Conservation (phyloP, 768 basidiomycete species). For the Coprinellus aureogranulatus region DNA sequence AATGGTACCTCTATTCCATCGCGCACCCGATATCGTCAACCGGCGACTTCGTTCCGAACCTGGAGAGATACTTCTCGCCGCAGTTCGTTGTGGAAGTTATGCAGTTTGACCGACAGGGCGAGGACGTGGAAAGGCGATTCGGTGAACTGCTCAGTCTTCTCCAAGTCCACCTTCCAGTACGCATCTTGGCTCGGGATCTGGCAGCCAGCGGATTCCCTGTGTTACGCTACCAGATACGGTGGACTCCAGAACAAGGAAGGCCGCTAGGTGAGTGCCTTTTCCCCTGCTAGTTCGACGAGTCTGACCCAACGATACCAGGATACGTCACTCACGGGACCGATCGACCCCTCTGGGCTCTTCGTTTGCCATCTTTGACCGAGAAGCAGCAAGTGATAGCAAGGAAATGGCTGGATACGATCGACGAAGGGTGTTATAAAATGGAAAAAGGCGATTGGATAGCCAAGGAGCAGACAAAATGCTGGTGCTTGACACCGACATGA, state of each 20-base stretch:
- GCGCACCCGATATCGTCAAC: constrained; percentile 54
- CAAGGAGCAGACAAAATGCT: constrained; percentile 31
- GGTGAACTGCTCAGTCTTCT: constrained; percentile 60
- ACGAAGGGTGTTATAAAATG: constrained; percentile 33
- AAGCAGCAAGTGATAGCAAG: constrained; percentile 49
- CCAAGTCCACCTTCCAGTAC: constrained; percentile 67
- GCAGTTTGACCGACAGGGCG: constrained; percentile 36
- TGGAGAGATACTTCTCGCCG: constrained; percentile 59
- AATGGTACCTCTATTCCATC: constrained; percentile 78
- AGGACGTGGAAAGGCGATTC: constrained; percentile 46
- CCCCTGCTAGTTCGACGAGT: background rate
- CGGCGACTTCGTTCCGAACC: constrained; percentile 53
- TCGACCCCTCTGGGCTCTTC: constrained; percentile 59
- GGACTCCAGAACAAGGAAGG: constrained; percentile 62
- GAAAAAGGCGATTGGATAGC: constrained; percentile 9
- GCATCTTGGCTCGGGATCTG: constrained; percentile 62
- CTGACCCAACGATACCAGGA: constrained; percentile 39
- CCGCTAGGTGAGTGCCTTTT: constrained; percentile 43
- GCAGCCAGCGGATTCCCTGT: constrained; percentile 56
- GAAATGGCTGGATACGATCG: constrained; percentile 54
- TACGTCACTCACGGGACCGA: constrained; percentile 74
- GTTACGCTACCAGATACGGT: constrained; percentile 65
- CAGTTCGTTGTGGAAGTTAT: constrained; percentile 47
- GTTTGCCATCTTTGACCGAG: constrained; percentile 44
- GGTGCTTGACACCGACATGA: constrained; percentile 48